Conservation (phyloP, 2,329 filamentous ascomycete species). For the Aspergillus phoenicis region DNA sequence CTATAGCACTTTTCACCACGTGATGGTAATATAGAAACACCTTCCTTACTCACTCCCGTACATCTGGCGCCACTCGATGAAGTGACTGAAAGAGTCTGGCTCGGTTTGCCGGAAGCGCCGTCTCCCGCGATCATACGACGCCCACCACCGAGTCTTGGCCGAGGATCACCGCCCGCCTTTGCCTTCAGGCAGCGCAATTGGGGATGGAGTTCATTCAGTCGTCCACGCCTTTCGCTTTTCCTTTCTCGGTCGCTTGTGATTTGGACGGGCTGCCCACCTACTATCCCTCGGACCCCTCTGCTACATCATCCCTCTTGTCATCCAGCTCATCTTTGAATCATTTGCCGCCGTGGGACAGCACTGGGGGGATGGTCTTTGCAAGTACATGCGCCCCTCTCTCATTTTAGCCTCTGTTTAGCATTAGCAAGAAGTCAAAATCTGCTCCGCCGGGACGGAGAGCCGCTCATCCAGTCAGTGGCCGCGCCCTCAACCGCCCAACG, state of each 20-base stretch:
- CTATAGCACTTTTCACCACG: no score
- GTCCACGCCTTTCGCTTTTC: background rate
- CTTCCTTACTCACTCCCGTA: no score
- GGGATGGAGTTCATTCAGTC: background rate
- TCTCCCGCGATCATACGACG: conserved; percentile 38
- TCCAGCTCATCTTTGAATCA: background rate
- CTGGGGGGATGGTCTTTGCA: background rate
- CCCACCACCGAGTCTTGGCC: conserved; percentile 17
- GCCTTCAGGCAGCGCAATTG: background rate
- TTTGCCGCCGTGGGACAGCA: background rate
- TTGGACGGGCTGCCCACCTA: background rate
- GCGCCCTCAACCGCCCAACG: conserved; percentile 19
- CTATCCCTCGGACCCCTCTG: background rate
- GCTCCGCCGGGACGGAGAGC: conserved; percentile 11
- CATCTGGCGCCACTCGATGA: no score
- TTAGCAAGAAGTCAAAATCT: conserved; percentile 2
- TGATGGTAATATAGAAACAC: no score
- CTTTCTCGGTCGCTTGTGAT: background rate
- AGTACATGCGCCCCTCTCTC: no score
- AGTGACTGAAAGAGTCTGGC: background rate
- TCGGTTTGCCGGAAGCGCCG: conserved; percentile 32
- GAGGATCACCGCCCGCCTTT: background rate
- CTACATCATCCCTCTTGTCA: background rate
- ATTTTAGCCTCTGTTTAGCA: no score
- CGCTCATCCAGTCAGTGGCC: conserved; percentile 6